These are phyloP conservation scores for Trichophyton mentagrophytes DNA, from an alignment of 2,329 filamentous ascomycete genomes.

Conservation along the genomic window DNA sequence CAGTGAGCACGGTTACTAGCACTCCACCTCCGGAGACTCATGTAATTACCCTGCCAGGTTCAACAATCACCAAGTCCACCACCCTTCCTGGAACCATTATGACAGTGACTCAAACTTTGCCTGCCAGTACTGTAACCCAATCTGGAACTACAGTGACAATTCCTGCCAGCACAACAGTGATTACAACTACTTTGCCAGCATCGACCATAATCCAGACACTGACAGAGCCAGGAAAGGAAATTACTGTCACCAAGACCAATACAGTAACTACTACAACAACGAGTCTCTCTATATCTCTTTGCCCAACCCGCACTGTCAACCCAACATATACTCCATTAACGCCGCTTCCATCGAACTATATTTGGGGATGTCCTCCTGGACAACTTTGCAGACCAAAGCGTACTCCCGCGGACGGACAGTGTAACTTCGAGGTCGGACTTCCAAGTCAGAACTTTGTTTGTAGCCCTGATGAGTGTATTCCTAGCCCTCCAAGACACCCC, in stretches of 20 bases:
- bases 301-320: slow-evolving; percentile 20
- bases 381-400: slow-evolving; percentile 29
- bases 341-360: slow-evolving; percentile 20
- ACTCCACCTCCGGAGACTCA: slow-evolving; percentile 4
- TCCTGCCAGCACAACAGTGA: slow-evolving; percentile 11
- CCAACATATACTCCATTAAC: slow-evolving; percentile 20
- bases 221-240: slow-evolving; percentile 5
- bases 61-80: neutral
- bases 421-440: slow-evolving; percentile 30
- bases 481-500: slow-evolving; percentile 19
- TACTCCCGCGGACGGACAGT: slow-evolving; percentile 21
- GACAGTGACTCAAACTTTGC: slow-evolving; percentile 13
- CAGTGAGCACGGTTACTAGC: neutral
- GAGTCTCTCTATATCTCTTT: slow-evolving; percentile 15
- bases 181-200: slow-evolving; percentile 10
- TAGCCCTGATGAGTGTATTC: slow-evolving; percentile 29
- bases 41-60: slow-evolving; percentile 7
- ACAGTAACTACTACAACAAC: slow-evolving; percentile 9
- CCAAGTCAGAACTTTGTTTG: slow-evolving; percentile 30
- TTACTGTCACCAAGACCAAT: slow-evolving; percentile 9
- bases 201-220: neutral
- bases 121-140: slow-evolving; percentile 13
- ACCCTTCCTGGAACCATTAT: neutral
- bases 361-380: slow-evolving; percentile 33
- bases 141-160: slow-evolving; percentile 11